phyloP scores from a whole-genome alignment of 179 eudicot species.

The Silene coronaria region DNA sequence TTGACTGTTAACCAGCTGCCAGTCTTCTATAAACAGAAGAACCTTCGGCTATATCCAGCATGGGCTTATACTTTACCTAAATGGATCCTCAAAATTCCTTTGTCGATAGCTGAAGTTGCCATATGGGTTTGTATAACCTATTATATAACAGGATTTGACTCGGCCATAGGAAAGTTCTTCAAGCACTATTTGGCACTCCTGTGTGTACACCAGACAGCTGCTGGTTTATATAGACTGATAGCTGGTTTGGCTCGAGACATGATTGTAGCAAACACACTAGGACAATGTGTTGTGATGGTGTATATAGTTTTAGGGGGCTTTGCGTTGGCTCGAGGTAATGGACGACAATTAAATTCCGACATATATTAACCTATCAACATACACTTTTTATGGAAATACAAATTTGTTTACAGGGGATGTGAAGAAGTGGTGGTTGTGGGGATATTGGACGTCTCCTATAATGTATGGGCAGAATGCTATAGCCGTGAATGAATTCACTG shows the following conservation, averaged over 20 bases:
- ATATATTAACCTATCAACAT: too few species aligned
- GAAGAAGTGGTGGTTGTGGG: slow-evolving; percentile 9
- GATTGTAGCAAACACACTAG: slow-evolving; percentile 6
- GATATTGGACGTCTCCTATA: background rate
- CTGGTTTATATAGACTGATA: background rate
- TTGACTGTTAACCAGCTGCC: slow-evolving; percentile 51
- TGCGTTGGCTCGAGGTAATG: slow-evolving; percentile 2
- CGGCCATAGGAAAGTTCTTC: slow-evolving; percentile 12
- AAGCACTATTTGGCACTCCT: slow-evolving; percentile 1
- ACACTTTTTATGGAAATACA: background rate
- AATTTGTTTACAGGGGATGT: background rate
- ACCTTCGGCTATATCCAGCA: slow-evolving; percentile 50
- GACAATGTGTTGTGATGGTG: background rate
- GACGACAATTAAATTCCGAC: background rate
- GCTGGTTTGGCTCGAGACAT: slow-evolving; percentile 6
- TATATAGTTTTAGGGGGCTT: background rate
- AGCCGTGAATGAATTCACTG: slow-evolving; percentile 3
- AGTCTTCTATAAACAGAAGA: slow-evolving; percentile 54
- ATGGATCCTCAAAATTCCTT: slow-evolving; percentile 47
- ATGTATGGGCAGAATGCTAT: slow-evolving; percentile 10
- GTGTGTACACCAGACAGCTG: slow-evolving; percentile 7
- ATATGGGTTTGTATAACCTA: slow-evolving; percentile 50
- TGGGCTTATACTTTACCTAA: slow-evolving; percentile 58
- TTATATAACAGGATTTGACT: slow-evolving; percentile 50
- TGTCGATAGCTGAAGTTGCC: slow-evolving; percentile 40